A percentile compares a stretch with the other conserved stretches of the same genome.
phyloP scores from a whole-genome alignment of 164 flowering plant genomes.

The grape (Vitis vinifera) region ASM3070453v1 NC_081818.1:22784501-22785000 shows the following conservation, averaged over 20 bases:
- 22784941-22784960: conserved; percentile 57
- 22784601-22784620: conserved; percentile 42
- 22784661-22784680: conserved; percentile 28
- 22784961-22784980: conserved; percentile 55
- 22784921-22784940: conserved; percentile 45
- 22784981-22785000: conserved; percentile 54
- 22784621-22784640: conserved; percentile 19
- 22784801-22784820: conserved; percentile 22
- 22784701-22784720: conserved; percentile 43
- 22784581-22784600: conserved; percentile 35
- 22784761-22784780: conserved; percentile 41
- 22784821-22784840: conserved; percentile 26
- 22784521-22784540: conserved; percentile 48
- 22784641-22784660: conserved; percentile 31
- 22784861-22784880: conserved; percentile 35
- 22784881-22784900: conserved; percentile 36
- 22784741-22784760: conserved; percentile 33
- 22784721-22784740: conserved; percentile 41
- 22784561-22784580: conserved; percentile 34
- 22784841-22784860: conserved; percentile 28
- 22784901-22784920: conserved; percentile 50
- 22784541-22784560: conserved; percentile 47
- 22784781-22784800: conserved; percentile 27
- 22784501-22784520: conserved; percentile 47
- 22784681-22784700: conserved; percentile 36